Percentiles rank a stretch among this genome's conserved stretches.
These are phyloP conservation scores for Vinca minor DNA, from an alignment of 257 asterid species.

Conservation along the genomic window DNA sequence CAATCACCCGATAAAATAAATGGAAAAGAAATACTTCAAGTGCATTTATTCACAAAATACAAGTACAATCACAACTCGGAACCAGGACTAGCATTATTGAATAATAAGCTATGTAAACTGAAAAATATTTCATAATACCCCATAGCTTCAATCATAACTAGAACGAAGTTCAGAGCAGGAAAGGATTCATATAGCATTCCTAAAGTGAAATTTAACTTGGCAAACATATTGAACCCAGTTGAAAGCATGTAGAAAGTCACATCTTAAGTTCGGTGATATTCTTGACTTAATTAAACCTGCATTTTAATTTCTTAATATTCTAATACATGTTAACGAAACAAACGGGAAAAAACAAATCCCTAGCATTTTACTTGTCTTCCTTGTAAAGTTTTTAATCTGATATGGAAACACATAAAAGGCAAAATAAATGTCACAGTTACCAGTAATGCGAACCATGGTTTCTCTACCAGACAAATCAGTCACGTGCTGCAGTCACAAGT, in stretches of 20 bases:
- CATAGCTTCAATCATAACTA: background rate
- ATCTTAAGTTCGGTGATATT: background rate
- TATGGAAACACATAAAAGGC: background rate
- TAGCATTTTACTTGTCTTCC: background rate
- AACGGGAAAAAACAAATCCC: background rate
- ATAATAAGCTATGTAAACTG: background rate
- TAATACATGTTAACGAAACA: background rate
- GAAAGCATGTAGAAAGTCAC: background rate
- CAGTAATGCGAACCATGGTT: constrained; percentile 86
- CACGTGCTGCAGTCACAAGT: constrained; percentile 55
- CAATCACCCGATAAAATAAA: background rate
- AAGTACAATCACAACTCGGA: background rate
- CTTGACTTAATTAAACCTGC: background rate
- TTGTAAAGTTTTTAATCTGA: background rate
- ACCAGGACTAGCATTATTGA: background rate
- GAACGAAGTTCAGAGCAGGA: background rate
- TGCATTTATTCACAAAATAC: background rate
- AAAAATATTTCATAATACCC: background rate
- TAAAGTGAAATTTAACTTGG: background rate
- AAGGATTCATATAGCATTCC: background rate
- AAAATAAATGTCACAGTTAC: constrained; percentile 20
- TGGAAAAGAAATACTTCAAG: background rate
- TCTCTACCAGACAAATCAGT: constrained; percentile 91
- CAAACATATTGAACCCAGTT: background rate
- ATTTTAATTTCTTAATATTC: background rate